Evolutionary conservation across 805 yeast species (phyloP).

Genomic region (Kuraishia capsulata): DNA sequence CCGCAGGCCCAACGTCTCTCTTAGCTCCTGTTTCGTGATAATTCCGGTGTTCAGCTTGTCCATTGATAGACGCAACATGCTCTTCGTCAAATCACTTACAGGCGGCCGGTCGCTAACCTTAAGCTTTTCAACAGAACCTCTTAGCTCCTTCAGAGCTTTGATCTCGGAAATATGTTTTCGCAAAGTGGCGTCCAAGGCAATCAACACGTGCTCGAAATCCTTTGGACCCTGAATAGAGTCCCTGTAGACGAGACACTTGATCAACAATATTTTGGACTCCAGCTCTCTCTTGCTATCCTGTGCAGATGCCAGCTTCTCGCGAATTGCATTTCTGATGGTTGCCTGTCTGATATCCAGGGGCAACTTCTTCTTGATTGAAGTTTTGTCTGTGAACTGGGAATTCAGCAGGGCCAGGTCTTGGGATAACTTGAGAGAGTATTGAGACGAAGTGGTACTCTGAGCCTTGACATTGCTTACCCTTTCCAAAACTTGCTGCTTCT

Average conservation of each 20-base stretch:
- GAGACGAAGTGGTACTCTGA: not conserved
- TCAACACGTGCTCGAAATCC: constrained; percentile 17
- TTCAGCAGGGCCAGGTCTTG: not conserved
- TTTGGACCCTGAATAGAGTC: constrained; percentile 16
- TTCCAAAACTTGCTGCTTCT: not conserved
- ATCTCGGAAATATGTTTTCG: constrained; percentile 10
- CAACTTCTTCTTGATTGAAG: constrained; percentile 2
- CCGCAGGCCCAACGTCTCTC: too few relatives aligned
- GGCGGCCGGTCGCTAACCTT: too few relatives aligned
- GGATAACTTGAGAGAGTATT: not conserved
- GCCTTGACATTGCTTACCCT: not conserved
- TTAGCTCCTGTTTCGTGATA: not conserved
- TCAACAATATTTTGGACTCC: constrained; percentile 15
- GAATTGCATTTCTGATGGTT: constrained; percentile 9
- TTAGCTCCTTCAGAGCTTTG: constrained; percentile 8
- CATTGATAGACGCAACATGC: not conserved
- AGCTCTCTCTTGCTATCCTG: constrained; percentile 9
- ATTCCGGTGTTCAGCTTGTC: not conserved
- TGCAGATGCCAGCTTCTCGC: constrained; percentile 7
- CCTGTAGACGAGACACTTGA: constrained; percentile 21
- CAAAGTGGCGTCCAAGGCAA: constrained; percentile 15
- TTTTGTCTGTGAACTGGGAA: not conserved
- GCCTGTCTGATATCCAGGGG: constrained; percentile 13
- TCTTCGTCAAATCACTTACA: not conserved
- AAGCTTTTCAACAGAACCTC: constrained; percentile 4